Evolutionary conservation across 306 rosid genomes (phyloP), one percentile per base, ranked within the genome.

Genomic region (Rosa multiflora): DNA sequence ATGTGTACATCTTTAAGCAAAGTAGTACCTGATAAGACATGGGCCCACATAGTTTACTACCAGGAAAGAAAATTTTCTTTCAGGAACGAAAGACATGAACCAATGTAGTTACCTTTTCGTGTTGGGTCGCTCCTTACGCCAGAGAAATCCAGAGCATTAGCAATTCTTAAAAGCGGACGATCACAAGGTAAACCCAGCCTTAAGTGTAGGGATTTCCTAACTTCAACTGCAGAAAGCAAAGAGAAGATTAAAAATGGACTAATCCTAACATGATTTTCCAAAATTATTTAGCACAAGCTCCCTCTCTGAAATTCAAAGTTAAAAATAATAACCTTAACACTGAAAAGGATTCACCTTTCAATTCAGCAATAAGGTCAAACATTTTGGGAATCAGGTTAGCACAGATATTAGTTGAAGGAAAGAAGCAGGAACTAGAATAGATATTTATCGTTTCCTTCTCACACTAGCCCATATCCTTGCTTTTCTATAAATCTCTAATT

Each of bases 151-250:
- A 93, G 83, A 74, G 98, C 94, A 72, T 89, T 95, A 64, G 97
- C 93, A 79, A 86, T 84, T 90, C 99, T 95, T 53, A 95, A 76
- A 81, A 92, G 98, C 75, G 99, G 98, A 62, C 96, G 98, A 76
- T 95, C 98, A 82, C 78, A 83, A 72, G 94, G 98, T 80, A 95
- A 84, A 79, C 99, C 99, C 81, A 92, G 79, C 76, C 97, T 88
- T 64, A 89, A 81, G 81, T 95, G 99, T 63, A 95, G 83, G 80
- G 97, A 86, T 86, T 83, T 91, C 86, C 99, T 88, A 71, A 87
- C 85, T 80, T 92, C 99, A 87, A 95, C 99, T 95, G 88, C 73
- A 88, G 83, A 86, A 80, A 53, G 83, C 23, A 82, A 87, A 10
- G 32, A 32, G 21, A 3, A 70, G 56, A 71, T 35, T 56, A 70